phyloP scores from a whole-genome alignment of 140 eudicot species.

The Ambrosia hybrid region DNA sequence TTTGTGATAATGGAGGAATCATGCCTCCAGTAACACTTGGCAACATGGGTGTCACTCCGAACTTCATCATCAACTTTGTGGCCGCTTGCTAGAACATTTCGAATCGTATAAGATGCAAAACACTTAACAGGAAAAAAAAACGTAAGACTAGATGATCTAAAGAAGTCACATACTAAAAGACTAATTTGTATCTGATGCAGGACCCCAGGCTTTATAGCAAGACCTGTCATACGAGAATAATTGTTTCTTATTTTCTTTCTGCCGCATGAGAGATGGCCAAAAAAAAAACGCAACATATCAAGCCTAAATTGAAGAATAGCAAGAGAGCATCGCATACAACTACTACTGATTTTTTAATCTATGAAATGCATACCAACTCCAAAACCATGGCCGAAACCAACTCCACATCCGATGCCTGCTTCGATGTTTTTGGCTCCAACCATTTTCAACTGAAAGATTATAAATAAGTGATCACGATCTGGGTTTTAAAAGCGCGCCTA shows the following conservation, averaged over 20 bases:
- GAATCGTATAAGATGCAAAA: constrained; percentile 22
- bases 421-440: constrained; percentile 74
- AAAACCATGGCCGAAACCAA: constrained; percentile 93
- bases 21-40: constrained; percentile 52
- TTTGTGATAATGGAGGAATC: constrained; percentile 58
- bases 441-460: constrained; percentile 54
- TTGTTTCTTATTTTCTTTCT: not conserved
- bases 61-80: constrained; percentile 58
- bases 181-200: constrained; percentile 62
- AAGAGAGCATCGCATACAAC: not conserved
- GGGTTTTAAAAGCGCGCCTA: no score
- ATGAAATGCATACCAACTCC: constrained; percentile 70
- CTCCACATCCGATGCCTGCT: constrained; percentile 91
- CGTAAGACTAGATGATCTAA: not conserved
- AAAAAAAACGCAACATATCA: not conserved
- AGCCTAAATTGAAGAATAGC: not conserved
- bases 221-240: constrained; percentile 48
- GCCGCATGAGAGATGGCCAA: not conserved
- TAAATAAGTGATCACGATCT: not conserved
- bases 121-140: constrained; percentile 13
- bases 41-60: constrained; percentile 56
- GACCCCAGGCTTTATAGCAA: constrained; percentile 81
- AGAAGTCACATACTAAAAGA: constrained; percentile 47
- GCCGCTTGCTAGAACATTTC: constrained; percentile 47
- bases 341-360: not conserved